Percentiles rank a stretch among this genome's conserved stretches.
phyloP scores from a whole-genome alignment of 169 alveolate genomes.

The Toxoplasma gondii region DNA sequence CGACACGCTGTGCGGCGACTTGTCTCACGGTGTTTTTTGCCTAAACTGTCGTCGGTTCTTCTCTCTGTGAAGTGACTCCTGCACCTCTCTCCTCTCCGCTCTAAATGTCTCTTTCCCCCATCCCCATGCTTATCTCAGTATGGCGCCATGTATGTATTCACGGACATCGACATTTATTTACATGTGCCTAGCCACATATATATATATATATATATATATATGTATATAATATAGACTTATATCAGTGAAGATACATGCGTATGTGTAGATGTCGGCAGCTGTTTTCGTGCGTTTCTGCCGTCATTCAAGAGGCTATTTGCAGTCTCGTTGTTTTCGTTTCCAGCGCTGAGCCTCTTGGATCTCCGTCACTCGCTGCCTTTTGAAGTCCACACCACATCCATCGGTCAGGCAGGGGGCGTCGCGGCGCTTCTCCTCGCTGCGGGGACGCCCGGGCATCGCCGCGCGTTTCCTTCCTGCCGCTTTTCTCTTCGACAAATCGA shows the following conservation, averaged over 20 bases:
- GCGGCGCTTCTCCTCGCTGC: slow-evolving; percentile 35
- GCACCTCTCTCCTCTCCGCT: neutral
- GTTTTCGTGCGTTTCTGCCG: neutral
- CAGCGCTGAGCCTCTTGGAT: slow-evolving; percentile 9
- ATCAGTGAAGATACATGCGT: neutral
- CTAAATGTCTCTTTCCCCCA: neutral
- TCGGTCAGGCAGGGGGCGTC: slow-evolving; percentile 30
- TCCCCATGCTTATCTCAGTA: neutral
- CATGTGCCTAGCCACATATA: too few species aligned
- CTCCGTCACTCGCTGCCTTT: neutral
- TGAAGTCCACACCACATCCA: slow-evolving; percentile 7
- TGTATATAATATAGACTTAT: neutral
- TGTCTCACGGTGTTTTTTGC: neutral
- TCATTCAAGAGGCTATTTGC: too few species aligned
- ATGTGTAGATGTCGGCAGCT: neutral
- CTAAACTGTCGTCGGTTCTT: neutral
- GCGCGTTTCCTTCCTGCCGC: slow-evolving; percentile 3
- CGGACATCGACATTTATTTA: neutral
- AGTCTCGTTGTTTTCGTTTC: neutral
- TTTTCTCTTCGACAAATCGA: slow-evolving; percentile 7
- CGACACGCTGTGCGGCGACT: neutral
- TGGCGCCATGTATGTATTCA: neutral
- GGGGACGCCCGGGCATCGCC: slow-evolving; percentile 12
- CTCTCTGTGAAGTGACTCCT: too few species aligned
- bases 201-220: too few species aligned